Evolutionary conservation across 176 grass and related monocot species (phyloP), one percentile per base, ranked within the genome.

Genomic region (Panicum miliaceum): DNA sequence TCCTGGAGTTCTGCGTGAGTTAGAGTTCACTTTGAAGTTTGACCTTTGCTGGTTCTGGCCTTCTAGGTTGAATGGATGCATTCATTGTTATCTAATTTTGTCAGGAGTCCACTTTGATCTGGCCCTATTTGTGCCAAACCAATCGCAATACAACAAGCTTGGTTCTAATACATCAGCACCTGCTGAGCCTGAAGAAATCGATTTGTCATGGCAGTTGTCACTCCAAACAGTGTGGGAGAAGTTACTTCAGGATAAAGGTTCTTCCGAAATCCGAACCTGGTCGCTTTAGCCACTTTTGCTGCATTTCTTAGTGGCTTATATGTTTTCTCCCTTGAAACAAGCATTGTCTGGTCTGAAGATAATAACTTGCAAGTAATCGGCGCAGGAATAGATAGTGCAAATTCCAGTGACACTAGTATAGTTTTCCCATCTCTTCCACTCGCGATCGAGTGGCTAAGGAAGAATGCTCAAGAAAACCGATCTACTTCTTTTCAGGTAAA

Each of bases 121-220:
- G 77, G 96, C 93, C 12, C 42, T 99, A 46, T 99, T 99, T 92
- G 93, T 94, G 81, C 96, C 96, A 71, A 99, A 99, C 80, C 93
- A 94, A 59, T 99, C 96, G 56, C 89, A 90, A 81, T 88, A 88
- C 86, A 92, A 94, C 59, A 99, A 99, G 82, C 87, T 99, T 76
- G 91, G 91, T 79, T 89, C 91, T 74, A 89, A 90, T 53, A 70
- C 81, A 71, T 89, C 91, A 71, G 76, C 93, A 78, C 93, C 93
- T 73, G 78, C 90, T 43, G 93, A 92, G 66, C 91, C 93, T 73
- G 87, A 96, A 64, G 32, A 94, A 84, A 87, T 96, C 76, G 93
- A 99, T 88, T 77, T 99, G 51, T 94, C 96, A 71, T 99, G 93
- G 93, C 96, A 99, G 53, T 63, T 94, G 36, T 90, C 88, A 2